Evolutionary conservation across 495 filamentous ascomycete species (phyloP).

Genomic region (Umbilicaria muhlenbergii): DNA sequence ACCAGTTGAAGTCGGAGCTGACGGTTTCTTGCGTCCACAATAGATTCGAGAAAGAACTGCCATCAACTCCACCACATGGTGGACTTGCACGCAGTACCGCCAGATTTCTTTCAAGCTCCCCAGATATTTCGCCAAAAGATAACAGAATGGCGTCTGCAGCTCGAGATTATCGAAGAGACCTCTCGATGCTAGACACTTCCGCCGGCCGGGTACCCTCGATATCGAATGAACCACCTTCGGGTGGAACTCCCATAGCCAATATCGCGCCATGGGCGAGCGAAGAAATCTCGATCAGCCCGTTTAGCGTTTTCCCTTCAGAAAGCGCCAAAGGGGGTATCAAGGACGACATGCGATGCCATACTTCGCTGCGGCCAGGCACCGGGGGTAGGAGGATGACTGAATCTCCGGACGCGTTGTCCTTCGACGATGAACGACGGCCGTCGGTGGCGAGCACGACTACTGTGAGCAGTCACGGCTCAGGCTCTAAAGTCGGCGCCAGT

Average conservation of each 20-base stretch:
- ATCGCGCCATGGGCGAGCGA: conserved; percentile 23
- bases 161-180: conserved; percentile 24
- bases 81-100: conserved; percentile 10
- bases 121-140: conserved; percentile 29
- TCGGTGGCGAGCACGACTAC: conserved; percentile 81
- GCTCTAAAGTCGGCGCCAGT: conserved; percentile 53
- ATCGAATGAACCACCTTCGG: conserved; percentile 8
- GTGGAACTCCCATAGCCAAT: conserved; percentile 11
- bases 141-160: conserved; percentile 25
- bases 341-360: conserved; percentile 43
- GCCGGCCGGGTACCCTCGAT: conserved; percentile 12
- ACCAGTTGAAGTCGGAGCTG: neutral
- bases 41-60: conserved; percentile 2
- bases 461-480: conserved; percentile 81
- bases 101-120: conserved; percentile 29
- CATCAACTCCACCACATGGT: conserved; percentile 2
- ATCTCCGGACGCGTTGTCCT: conserved; percentile 48
- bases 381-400: conserved; percentile 47
- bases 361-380: conserved; percentile 48
- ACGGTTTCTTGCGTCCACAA: neutral
- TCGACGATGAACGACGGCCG: conserved; percentile 64
- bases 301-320: conserved; percentile 17
- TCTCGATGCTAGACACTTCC: conserved; percentile 18
- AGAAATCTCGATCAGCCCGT: conserved; percentile 17
- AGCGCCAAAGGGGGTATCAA: conserved; percentile 30